Evolutionary conservation across 805 yeast genomes (phyloP), one percentile per base, ranked within the genome.

Genomic region (Candida quercuum): DNA sequence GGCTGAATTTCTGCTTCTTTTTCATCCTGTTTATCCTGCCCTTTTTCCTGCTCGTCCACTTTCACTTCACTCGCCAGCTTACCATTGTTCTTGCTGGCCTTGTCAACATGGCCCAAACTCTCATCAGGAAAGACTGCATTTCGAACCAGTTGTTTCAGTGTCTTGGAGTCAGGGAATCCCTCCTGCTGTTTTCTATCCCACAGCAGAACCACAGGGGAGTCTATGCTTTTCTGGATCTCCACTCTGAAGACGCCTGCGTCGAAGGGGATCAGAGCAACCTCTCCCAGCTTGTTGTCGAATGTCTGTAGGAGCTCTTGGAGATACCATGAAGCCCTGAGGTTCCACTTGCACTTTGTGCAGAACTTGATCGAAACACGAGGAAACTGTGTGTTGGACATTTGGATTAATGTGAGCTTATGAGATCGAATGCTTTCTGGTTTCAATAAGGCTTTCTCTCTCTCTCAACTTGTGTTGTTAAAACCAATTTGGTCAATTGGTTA

Each of bases 331-430:
- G 96, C 94, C 11, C 96, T 64, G 33, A 86, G 71, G 49, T 84
- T 83, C 96, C 96, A 87, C 51, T 83, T 82, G 66, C 96, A 87
- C 53, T 73, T 76, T 27, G 83, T 81, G 55, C 96, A 87, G 60
- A 81, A 87, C 47, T 74, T 70, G 29, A 87, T 86, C 5, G 76
- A 63, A 2, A 87, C 73, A 31, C 77, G 64, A 3, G 94, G 93
- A 41, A 68, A 77, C 22, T 36, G 38, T 4, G 11, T 12, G 3
- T 13, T 3, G 37, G 37, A 34, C n/a, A n/a, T n/a, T n/a, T n/a
- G n/a, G n/a, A n/a, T n/a, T n/a, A n/a, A n/a, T n/a, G n/a, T n/a
- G n/a, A n/a, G n/a, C n/a, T n/a, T n/a, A n/a, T n/a, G n/a, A n/a
- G n/a, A n/a, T n/a, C n/a, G n/a, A n/a, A n/a, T 32, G 32, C 10